Conservation (phyloP, 345 rosid genomes). For the Salix brachista region DNA sequence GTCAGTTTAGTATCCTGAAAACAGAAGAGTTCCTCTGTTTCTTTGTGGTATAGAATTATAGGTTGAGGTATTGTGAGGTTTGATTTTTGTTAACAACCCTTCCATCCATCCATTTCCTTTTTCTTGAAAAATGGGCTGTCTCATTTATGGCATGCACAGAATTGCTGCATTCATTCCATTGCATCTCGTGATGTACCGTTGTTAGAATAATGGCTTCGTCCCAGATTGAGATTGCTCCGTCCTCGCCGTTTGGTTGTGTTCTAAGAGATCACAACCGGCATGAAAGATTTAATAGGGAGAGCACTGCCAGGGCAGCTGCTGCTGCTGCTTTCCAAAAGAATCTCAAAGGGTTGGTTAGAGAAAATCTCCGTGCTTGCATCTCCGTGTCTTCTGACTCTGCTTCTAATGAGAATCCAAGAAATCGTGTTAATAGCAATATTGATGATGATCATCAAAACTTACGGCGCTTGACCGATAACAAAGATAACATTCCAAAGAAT, state of each 20-base stretch:
- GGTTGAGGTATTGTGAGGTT: not conserved
- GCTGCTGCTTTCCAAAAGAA: constrained; percentile 51
- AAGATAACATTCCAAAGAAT: not conserved
- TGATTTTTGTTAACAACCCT: not conserved
- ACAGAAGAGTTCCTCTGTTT: not conserved
- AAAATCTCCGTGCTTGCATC: constrained; percentile 41
- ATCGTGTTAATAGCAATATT: not conserved
- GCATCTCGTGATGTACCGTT: not conserved
- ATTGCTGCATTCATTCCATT: not conserved
- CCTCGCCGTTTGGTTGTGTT: constrained; percentile 55
- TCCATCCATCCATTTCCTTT: not conserved
- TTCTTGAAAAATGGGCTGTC: constrained; percentile 3
- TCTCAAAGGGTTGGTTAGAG: constrained; percentile 59
- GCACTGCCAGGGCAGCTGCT: constrained; percentile 32
- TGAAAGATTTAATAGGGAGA: constrained; percentile 37
- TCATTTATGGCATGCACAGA: not conserved
- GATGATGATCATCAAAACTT: not conserved
- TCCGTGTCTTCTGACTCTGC: constrained; percentile 25
- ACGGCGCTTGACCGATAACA: constrained; percentile 14
- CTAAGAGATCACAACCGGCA: constrained; percentile 52
- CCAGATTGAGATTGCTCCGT: constrained; percentile 55
- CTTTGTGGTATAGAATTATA: not conserved
- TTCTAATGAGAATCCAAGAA: constrained; percentile 14
- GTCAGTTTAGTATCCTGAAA: not conserved
- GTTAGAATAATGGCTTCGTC: constrained; percentile 56